Conservation (phyloP, 441 rosid species). For the Dalechampia spathulata region DNA sequence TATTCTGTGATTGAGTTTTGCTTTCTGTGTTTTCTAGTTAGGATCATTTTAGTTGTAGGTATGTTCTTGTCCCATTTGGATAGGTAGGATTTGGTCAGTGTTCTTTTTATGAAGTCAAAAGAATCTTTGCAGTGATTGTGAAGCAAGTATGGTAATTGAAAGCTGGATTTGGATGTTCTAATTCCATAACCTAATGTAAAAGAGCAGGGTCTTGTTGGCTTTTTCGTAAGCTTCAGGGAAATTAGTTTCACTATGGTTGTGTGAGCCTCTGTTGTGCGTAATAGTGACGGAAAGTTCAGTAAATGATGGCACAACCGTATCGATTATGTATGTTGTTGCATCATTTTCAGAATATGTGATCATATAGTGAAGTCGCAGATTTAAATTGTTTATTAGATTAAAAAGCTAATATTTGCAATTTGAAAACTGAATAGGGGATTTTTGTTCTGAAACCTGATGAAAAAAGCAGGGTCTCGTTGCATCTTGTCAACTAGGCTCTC, state of each 20-base stretch:
- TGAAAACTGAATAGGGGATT: no score
- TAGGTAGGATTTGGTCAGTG: no score
- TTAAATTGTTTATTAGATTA: no score
- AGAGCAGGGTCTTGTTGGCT: conserved; percentile 47
- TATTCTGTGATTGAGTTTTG: no score
- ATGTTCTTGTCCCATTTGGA: no score
- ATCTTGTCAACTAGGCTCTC: conserved; percentile 42
- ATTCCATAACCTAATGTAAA: conserved; percentile 21
- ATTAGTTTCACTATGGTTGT: conserved; percentile 43
- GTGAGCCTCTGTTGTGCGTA: conserved; percentile 42
- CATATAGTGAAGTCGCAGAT: background rate
- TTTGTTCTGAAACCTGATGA: conserved; percentile 48
- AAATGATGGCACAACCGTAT: conserved; percentile 33
- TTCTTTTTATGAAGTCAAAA: background rate
- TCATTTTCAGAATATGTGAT: no score
- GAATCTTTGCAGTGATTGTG: background rate
- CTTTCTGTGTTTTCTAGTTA: no score
- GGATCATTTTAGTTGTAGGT: no score
- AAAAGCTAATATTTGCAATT: no score
- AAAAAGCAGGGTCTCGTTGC: conserved; percentile 65
- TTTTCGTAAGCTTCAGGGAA: conserved; percentile 40
- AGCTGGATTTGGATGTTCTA: background rate
- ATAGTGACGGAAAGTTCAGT: conserved; percentile 45
- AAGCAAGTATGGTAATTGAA: background rate
- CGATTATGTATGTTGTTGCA: background rate